Evolutionary conservation across 495 filamentous ascomycete genomes (phyloP), one percentile per base, ranked within the genome.

Genomic region (Apiosordaria backusii): DNA sequence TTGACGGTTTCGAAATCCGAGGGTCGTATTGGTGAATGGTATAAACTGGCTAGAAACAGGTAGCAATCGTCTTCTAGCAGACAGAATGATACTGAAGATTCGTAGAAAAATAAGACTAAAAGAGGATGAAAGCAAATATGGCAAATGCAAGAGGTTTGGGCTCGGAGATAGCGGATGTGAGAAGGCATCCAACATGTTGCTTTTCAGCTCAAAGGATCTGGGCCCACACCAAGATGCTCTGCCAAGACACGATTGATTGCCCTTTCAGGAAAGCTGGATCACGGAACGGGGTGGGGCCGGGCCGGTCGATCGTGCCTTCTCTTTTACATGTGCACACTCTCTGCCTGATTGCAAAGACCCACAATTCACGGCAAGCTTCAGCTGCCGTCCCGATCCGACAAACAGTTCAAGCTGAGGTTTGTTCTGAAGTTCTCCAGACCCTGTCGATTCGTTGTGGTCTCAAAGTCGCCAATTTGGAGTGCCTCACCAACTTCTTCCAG

Each of bases 241-340:
- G 62, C 62, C 62, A 64, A 64, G 62, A 57, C 53, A 7, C 18
- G 52, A 64, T 40, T 64, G 19, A 1, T 64, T 59, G 1, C 62
- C 53, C 6, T 23, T 64, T 64, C 53, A 13, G 62, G 62, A 23
- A 64, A 64, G 15, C 50, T 55, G 61, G 35, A 1, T 45, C 35
- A 18, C 35, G 35, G 35, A 45, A n/a, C n/a, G 35, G 3, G 4
- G 35, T 45, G 35, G 35, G 35, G 10, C 35, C 35, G 35, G 35
- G 6, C 10, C 35, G 35, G 35, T 45, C 16, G 35, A 45, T 45
- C 16, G 10, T 45, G 35, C 35, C 35, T 13, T 45, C 35, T n/a
- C n/a, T n/a, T n/a, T n/a, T n/a, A n/a, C n/a, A n/a, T n/a, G n/a
- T n/a, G n/a, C n/a, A n/a, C n/a, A n/a, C n/a, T n/a, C n/a, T n/a